These are phyloP conservation scores for Porphyrellus sp. DNA, from an alignment of 1,284 basidiomycete genomes.

Conservation along the genomic window DNA sequence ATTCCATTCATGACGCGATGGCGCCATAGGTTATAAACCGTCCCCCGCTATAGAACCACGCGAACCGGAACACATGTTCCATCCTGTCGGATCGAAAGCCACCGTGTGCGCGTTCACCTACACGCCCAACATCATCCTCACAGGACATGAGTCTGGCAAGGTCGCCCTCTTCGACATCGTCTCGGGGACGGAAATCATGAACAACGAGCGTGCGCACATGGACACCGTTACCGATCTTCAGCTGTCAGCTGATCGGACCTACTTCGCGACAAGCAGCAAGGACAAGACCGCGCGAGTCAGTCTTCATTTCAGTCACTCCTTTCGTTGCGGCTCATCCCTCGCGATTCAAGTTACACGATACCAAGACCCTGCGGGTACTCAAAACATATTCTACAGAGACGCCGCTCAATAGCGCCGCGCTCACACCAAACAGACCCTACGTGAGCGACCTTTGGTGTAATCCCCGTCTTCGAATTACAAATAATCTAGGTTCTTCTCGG, in stretches of 20 bases:
- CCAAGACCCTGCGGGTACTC: constrained; percentile 83
- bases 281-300: constrained; percentile 92
- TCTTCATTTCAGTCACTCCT: constrained; percentile 6
- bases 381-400: constrained; percentile 95
- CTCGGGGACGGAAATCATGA: constrained; percentile 80
- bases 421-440: constrained; percentile 85
- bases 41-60: constrained; percentile 53
- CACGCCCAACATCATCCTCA: constrained; percentile 79
- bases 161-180: constrained; percentile 87
- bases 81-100: constrained; percentile 90
- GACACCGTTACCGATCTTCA: constrained; percentile 92
- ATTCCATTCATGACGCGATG: background rate
- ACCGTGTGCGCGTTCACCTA: constrained; percentile 92
- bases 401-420: constrained; percentile 91
- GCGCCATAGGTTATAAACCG: constrained; percentile 3
- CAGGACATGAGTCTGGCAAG: constrained; percentile 95
- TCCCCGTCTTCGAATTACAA: background rate
- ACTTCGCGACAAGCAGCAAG: constrained; percentile 95
- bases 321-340: background rate
- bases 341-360: constrained; percentile 75
- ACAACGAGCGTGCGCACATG: constrained; percentile 81
- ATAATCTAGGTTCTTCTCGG: constrained; percentile 74
- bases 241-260: constrained; percentile 85
- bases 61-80: constrained; percentile 78
- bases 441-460: constrained; percentile 39